Evolutionary conservation across 192 early-diverging fungal species (phyloP).

Genomic region (Dissophora globulifera): DNA sequence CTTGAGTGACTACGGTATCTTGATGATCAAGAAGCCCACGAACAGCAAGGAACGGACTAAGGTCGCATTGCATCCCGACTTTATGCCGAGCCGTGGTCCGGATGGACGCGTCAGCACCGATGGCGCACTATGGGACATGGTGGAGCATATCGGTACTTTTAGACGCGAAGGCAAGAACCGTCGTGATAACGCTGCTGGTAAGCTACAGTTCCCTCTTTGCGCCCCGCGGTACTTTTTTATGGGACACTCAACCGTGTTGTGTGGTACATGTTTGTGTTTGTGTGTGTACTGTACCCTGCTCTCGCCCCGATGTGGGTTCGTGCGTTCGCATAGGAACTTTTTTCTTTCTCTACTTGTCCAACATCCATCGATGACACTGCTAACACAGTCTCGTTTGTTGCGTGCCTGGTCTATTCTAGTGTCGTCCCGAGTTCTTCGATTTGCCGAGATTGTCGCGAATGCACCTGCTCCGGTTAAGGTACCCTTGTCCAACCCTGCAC

Average conservation of each 20-base stretch:
- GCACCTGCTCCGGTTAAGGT: slow-evolving; percentile 51
- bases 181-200: slow-evolving; percentile 82
- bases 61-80: slow-evolving; percentile 58
- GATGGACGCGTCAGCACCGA: slow-evolving; percentile 63
- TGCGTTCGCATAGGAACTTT: not conserved
- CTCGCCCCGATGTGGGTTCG: not conserved
- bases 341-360: not conserved
- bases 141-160: slow-evolving; percentile 81
- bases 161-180: slow-evolving; percentile 88
- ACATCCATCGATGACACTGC: not conserved
- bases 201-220: too few species aligned
- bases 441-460: slow-evolving; percentile 66
- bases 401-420: slow-evolving; percentile 35
- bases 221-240: too few species aligned
- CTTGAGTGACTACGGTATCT: slow-evolving; percentile 73
- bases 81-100: slow-evolving; percentile 54
- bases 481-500: slow-evolving; percentile 38
- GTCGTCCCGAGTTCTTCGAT: slow-evolving; percentile 63
- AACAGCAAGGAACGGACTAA: slow-evolving; percentile 56
- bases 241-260: too few species aligned
- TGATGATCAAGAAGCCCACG: slow-evolving; percentile 63
- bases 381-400: not conserved
- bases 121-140: slow-evolving; percentile 80
- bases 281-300: not conserved
- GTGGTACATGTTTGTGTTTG: not conserved